phyloP scores from a whole-genome alignment of 129 eudicot genomes.

The carrot (Daucus carota) region DNA sequence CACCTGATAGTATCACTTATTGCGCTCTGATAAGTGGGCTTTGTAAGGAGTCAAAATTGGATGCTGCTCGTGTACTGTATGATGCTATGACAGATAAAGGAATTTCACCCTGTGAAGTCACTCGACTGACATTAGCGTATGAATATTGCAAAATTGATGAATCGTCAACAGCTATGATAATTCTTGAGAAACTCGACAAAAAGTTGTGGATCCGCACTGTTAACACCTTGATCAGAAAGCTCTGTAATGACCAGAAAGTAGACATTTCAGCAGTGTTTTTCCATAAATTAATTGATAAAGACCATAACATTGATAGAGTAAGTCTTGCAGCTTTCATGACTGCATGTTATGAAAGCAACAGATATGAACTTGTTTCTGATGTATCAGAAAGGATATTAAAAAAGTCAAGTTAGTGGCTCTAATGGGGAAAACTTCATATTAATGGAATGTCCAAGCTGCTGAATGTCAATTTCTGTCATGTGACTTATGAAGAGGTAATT shows the following conservation, averaged over 20 bases:
- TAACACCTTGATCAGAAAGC: conserved; percentile 62
- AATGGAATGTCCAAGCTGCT: background rate
- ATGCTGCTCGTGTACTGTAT: conserved; percentile 55
- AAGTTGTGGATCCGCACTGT: conserved; percentile 72
- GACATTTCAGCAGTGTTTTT: conserved; percentile 57
- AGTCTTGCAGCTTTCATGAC: conserved; percentile 70
- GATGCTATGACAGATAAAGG: conserved; percentile 69
- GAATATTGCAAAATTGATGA: conserved; percentile 68
- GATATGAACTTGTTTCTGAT: conserved; percentile 66
- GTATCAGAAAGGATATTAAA: conserved; percentile 52
- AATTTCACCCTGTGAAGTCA: conserved; percentile 72
- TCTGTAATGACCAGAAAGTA: conserved; percentile 77
- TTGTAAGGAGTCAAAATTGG: conserved; percentile 58
- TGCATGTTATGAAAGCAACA: conserved; percentile 69
- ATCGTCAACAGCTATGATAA: conserved; percentile 36
- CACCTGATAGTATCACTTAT: conserved; percentile 75
- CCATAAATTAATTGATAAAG: conserved; percentile 49
- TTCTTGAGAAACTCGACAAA: conserved; percentile 64
- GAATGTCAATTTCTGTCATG: background rate
- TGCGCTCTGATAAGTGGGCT: conserved; percentile 88
- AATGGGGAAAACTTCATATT: background rate
- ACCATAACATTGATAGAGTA: conserved; percentile 47
- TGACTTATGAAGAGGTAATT: background rate
- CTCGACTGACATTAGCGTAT: conserved; percentile 74
- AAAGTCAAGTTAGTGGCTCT: conserved; percentile 35